These are phyloP conservation scores for Suillus paluster DNA, from an alignment of 768 basidiomycete species.

Conservation along the genomic window DNA sequence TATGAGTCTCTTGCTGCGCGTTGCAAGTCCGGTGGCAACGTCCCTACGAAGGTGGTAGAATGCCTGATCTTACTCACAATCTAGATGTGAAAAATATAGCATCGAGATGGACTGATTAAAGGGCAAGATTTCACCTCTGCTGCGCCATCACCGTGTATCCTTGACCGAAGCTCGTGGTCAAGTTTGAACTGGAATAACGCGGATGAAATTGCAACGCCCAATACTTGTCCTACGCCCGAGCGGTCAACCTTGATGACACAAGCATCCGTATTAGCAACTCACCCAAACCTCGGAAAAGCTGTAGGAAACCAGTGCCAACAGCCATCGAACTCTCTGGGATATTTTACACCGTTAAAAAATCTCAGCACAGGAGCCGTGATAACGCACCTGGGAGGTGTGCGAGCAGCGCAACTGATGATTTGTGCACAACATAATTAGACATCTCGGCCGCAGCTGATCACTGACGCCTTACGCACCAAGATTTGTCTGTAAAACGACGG, in stretches of 20 bases:
- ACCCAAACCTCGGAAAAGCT: constrained; percentile 64
- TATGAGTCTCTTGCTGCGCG: constrained; percentile 58
- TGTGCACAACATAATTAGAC: constrained; percentile 12
- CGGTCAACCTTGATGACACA: background rate
- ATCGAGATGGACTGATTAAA: background rate
- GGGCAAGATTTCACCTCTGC: constrained; percentile 41
- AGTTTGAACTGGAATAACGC: constrained; percentile 63
- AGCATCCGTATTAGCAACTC: constrained; percentile 13
- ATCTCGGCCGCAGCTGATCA: constrained; percentile 6
- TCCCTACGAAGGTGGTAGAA: constrained; percentile 51
- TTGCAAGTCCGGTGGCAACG: constrained; percentile 51
- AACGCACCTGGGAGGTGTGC: constrained; percentile 55
- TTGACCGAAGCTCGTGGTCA: constrained; percentile 45
- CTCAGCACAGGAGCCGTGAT: background rate
- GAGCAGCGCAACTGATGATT: constrained; percentile 53
- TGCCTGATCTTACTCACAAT: constrained; percentile 57
- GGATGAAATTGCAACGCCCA: constrained; percentile 60
- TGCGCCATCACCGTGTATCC: constrained; percentile 48
- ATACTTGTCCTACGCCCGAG: constrained; percentile 52
- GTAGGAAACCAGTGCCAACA: constrained; percentile 61
- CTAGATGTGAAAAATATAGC: constrained; percentile 30
- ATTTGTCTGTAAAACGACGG: constrained; percentile 65
- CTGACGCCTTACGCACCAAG: constrained; percentile 46
- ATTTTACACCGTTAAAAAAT: constrained; percentile 3
- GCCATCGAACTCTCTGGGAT: constrained; percentile 48